phyloP scores from a whole-genome alignment of 352 stramenopile genomes.

The Globisporangium middletonii region DNA sequence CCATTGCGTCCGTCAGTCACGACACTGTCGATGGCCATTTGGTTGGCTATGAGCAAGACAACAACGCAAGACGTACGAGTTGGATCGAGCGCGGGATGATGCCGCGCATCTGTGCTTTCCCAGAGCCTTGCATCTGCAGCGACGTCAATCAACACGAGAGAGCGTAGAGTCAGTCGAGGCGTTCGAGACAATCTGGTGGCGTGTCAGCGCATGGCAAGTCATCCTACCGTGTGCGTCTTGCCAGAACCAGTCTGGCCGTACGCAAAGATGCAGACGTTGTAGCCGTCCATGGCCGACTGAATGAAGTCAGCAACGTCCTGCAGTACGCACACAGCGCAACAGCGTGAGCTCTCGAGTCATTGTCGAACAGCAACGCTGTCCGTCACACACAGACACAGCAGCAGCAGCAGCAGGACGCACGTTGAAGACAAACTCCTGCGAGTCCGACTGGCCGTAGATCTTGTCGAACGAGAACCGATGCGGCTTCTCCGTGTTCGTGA shows the following conservation, averaged over 20 bases:
- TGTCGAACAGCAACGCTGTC: not conserved
- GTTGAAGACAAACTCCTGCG: slow-evolving; percentile 95
- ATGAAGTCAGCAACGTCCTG: slow-evolving; percentile 86
- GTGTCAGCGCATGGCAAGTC: too few species aligned
- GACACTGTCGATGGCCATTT: not conserved
- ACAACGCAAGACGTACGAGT: slow-evolving; percentile 21
- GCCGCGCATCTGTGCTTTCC: slow-evolving; percentile 92
- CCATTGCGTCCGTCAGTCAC: slow-evolving; percentile 1
- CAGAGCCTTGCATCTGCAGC: slow-evolving; percentile 94
- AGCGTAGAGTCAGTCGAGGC: not conserved
- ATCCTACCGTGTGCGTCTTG: slow-evolving; percentile 93
- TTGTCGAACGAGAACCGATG: slow-evolving; percentile 97
- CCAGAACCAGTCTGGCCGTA: slow-evolving; percentile 97
- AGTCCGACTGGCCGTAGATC: slow-evolving; percentile 93
- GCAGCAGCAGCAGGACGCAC: slow-evolving; percentile 1
- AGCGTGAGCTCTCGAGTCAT: not conserved
- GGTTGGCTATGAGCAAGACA: not conserved
- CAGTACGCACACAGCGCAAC: not conserved
- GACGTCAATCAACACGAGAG: not conserved
- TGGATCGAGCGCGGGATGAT: slow-evolving; percentile 98
- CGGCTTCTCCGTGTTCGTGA: slow-evolving; percentile 59
- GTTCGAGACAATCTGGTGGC: too few species aligned
- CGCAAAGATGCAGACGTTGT: slow-evolving; percentile 98
- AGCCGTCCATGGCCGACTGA: slow-evolving; percentile 95
- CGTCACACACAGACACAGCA: slow-evolving; percentile 6